A percentile compares a stretch with the other conserved stretches of the same genome.
phyloP scores from a whole-genome alignment of 2,329 filamentous ascomycete genomes.

The Massarina eburnea region DNA sequence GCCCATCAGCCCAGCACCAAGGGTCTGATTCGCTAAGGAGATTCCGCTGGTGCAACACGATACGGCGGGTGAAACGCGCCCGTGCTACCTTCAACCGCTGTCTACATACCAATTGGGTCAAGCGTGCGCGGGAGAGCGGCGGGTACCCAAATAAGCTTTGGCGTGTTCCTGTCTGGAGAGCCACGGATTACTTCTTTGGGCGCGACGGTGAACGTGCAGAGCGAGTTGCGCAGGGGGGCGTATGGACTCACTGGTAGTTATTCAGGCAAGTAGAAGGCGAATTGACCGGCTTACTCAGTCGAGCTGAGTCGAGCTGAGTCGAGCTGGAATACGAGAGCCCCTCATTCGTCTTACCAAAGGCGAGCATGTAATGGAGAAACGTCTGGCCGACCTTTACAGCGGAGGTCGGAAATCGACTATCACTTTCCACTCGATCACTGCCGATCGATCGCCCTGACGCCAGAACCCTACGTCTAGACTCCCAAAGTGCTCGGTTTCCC shows the following conservation, averaged over 20 bases:
- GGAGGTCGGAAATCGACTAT: too few species aligned
- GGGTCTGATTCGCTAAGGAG: background rate
- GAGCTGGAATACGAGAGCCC: too few species aligned
- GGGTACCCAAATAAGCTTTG: background rate
- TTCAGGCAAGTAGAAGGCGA: background rate
- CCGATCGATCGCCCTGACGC: slow-evolving; percentile 3
- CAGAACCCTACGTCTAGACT: background rate
- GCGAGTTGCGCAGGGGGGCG: background rate
- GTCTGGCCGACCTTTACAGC: too few species aligned
- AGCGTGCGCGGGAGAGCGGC: slow-evolving; percentile 4
- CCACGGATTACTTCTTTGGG: slow-evolving; percentile 1
- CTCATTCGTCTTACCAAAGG: too few species aligned
- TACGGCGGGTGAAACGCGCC: background rate
- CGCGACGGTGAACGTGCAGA: background rate
- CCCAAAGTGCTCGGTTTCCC: background rate
- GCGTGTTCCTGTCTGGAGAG: background rate
- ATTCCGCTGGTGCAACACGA: background rate
- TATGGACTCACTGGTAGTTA: background rate
- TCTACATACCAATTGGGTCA: background rate
- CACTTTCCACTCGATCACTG: background rate
- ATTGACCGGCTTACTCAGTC: too few species aligned
- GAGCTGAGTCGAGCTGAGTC: too few species aligned
- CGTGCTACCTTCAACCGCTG: background rate
- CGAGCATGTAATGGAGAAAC: too few species aligned
- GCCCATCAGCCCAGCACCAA: too few species aligned